phyloP scores from a whole-genome alignment of 2,329 filamentous ascomycete species.

The Xylariales sp. region DNA sequence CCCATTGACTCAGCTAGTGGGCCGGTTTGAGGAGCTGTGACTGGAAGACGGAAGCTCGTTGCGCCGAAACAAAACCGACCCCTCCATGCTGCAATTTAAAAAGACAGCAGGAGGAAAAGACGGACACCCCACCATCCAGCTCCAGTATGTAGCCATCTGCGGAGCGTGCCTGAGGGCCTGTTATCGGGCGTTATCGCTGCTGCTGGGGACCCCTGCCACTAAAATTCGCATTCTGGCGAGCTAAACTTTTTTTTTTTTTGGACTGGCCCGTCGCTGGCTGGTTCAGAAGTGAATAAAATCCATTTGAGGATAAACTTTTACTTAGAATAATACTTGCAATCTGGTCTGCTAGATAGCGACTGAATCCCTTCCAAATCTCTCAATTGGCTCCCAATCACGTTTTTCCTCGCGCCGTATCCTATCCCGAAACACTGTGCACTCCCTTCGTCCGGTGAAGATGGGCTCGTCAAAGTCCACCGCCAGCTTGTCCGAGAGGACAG shows the following conservation, averaged over 20 bases:
- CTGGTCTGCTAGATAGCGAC: no score
- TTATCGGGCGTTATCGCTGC: neutral
- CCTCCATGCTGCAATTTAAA: slow-evolving; percentile 1
- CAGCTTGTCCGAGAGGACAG: slow-evolving; percentile 30
- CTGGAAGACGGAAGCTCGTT: slow-evolving; percentile 1
- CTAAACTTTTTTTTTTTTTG: slow-evolving; percentile 5
- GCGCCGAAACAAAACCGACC: slow-evolving; percentile 1
- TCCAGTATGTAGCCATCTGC: no score
- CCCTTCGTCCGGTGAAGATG: no score
- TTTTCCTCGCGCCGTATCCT: no score
- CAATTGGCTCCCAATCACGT: neutral
- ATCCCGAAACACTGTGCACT: no score
- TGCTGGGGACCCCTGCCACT: slow-evolving; percentile 3
- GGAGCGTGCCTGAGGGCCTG: no score
- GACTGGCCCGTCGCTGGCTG: no score
- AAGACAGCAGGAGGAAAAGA: no score
- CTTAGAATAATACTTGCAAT: no score
- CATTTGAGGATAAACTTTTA: no score
- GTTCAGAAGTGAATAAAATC: no score
- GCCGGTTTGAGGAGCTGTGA: neutral
- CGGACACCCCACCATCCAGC: neutral
- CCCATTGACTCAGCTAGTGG: no score
- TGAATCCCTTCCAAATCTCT: neutral
- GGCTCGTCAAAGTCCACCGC: slow-evolving; percentile 8
- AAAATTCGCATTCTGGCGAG: slow-evolving; percentile 1